Evolutionary conservation across 176 grass and related monocot species (phyloP).

Genomic region (Themeda triandra): DNA sequence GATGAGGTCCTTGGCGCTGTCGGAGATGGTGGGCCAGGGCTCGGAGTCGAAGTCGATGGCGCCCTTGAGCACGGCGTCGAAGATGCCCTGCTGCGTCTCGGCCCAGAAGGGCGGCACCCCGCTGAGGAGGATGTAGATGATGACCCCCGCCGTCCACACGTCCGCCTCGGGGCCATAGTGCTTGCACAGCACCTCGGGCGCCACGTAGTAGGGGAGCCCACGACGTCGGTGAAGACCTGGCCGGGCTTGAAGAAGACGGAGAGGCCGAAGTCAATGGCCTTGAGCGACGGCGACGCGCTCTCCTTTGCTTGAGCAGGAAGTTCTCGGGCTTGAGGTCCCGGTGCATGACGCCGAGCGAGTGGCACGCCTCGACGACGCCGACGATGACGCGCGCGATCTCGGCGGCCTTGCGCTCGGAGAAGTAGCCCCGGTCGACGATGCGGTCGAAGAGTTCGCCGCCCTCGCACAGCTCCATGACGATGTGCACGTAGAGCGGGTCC

Average conservation of each 20-base stretch:
- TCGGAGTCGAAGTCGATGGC: conserved; percentile 61
- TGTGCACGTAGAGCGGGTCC: conserved; percentile 68
- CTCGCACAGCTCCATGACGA: conserved; percentile 84
- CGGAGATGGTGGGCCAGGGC: conserved; percentile 61
- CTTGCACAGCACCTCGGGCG: conserved; percentile 74
- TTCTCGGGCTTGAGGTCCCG: conserved; percentile 79
- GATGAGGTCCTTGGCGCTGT: conserved; percentile 68
- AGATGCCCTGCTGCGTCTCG: conserved; percentile 78
- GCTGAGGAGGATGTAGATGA: conserved; percentile 71
- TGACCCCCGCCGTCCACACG: conserved; percentile 73
- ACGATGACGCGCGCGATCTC: conserved; percentile 62
- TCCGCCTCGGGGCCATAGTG: conserved; percentile 75
- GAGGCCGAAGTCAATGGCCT: conserved; percentile 80
- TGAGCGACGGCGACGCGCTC: conserved; percentile 32
- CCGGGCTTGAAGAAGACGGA: conserved; percentile 86
- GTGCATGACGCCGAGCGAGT: conserved; percentile 73
- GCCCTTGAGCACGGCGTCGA: conserved; percentile 61
- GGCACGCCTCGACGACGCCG: conserved; percentile 73
- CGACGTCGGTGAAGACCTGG: conserved; percentile 64
- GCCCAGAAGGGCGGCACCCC: conserved; percentile 80
- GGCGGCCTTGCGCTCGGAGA: conserved; percentile 65
- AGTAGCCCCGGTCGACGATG: conserved; percentile 60
- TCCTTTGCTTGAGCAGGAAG: conserved; percentile 21
- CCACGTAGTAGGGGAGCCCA: conserved; percentile 74
- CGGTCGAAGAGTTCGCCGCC: conserved; percentile 79